Percentiles rank a stretch among this genome's conserved stretches.
Evolutionary conservation across 345 rosid species (phyloP).

Genomic region (Salix koriyanagi): DNA sequence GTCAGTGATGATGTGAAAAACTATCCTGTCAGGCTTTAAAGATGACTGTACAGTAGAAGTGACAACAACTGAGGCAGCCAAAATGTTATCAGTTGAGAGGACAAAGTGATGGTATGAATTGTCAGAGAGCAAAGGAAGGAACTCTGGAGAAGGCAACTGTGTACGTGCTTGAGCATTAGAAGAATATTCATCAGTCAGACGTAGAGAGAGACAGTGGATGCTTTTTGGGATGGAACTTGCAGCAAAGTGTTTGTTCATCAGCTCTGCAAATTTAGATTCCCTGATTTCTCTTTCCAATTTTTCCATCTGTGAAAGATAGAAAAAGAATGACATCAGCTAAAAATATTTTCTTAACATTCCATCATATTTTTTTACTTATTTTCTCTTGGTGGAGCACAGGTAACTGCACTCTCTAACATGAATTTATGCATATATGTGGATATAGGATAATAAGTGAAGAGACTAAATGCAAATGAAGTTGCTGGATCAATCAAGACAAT

Average conservation of each 20-base stretch:
- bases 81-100: constrained; percentile 85
- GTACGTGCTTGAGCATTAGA: constrained; percentile 97
- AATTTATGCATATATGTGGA: neutral
- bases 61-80: constrained; percentile 99
- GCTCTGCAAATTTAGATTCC: constrained; percentile 88
- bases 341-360: neutral
- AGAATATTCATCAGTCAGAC: constrained; percentile 96
- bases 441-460: neutral
- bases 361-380: neutral
- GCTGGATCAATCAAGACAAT: neutral
- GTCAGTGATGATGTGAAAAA: constrained; percentile 94
- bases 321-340: constrained; percentile 9
- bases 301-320: constrained; percentile 62
- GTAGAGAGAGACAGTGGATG: constrained; percentile 91
- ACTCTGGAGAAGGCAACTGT: constrained; percentile 97
- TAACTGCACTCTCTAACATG: neutral
- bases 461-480: neutral
- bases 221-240: constrained; percentile 98
- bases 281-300: constrained; percentile 79
- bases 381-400: neutral
- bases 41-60: constrained; percentile 82
- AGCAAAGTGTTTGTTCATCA: constrained; percentile 98
- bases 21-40: constrained; percentile 80
- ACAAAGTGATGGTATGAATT: constrained; percentile 84
- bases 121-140: constrained; percentile 89